Conservation (phyloP, 1,284 basidiomycete genomes). For the Ceratobasidium sp. region DNA sequence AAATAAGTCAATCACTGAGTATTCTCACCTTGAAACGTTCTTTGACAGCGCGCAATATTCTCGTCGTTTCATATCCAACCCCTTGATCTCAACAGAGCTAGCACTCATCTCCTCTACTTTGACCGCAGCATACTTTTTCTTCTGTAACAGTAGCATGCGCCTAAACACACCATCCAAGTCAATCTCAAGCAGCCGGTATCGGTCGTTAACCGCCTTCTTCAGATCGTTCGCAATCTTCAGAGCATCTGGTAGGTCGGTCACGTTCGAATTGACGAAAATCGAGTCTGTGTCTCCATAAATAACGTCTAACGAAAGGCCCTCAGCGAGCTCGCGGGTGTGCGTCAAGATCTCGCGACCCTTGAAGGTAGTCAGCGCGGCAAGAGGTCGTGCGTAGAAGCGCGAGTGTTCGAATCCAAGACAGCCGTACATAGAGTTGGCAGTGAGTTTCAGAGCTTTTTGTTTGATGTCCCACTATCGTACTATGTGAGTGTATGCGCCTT, state of each 20-base stretch:
- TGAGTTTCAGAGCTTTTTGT: constrained; percentile 97
- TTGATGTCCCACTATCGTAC: constrained; percentile 92
- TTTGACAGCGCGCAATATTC: constrained; percentile 96
- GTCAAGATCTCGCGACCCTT: constrained; percentile 98
- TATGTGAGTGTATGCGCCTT: constrained; percentile 7
- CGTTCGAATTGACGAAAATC: constrained; percentile 98
- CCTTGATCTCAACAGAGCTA: constrained; percentile 92
- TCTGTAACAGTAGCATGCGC: constrained; percentile 92
- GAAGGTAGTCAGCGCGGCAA: constrained; percentile 97
- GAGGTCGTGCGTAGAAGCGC: constrained; percentile 95
- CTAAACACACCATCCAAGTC: constrained; percentile 97
- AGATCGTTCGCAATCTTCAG: constrained; percentile 92
- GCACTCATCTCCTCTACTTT: constrained; percentile 87
- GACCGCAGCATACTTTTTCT: constrained; percentile 99
- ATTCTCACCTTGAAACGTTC: constrained; percentile 87
- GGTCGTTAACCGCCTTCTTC: constrained; percentile 96
- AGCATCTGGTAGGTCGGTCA: constrained; percentile 88
- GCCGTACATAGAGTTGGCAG: constrained; percentile 99
- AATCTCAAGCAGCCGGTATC: constrained; percentile 96
- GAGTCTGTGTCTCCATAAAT: constrained; percentile 99
- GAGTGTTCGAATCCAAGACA: constrained; percentile 99
- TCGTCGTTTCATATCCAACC: constrained; percentile 98
- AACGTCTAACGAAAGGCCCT: constrained; percentile 91
- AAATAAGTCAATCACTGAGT: not conserved
- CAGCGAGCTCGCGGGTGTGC: constrained; percentile 92